Evolutionary conservation across 2,329 filamentous ascomycete species (phyloP).

Genomic region (Metarhizium brunneum): DNA sequence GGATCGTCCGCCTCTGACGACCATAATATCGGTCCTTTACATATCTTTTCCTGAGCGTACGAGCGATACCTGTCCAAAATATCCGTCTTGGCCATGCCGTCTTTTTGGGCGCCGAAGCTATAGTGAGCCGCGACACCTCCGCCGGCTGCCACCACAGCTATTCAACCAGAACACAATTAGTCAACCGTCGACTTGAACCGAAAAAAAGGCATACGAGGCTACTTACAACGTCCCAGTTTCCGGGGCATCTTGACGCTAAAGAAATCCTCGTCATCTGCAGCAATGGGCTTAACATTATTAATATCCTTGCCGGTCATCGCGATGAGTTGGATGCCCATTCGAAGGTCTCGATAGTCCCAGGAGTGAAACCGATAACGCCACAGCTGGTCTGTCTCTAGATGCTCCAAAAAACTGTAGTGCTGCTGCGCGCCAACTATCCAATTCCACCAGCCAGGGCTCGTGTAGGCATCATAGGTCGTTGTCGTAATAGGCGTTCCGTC

Average conservation of each 20-base stretch:
- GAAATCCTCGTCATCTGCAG: slow-evolving; percentile 35
- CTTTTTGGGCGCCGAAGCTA: slow-evolving; percentile 29
- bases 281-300: slow-evolving; percentile 33
- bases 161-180: no score
- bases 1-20: slow-evolving; percentile 1
- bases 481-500: slow-evolving; percentile 37
- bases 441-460: slow-evolving; percentile 31
- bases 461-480: slow-evolving; percentile 35
- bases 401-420: slow-evolving; percentile 40
- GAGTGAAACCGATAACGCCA: slow-evolving; percentile 37
- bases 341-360: slow-evolving; percentile 39
- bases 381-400: slow-evolving; percentile 36
- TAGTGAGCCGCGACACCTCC: slow-evolving; percentile 45
- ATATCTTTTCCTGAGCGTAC: slow-evolving; percentile 44
- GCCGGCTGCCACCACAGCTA: slow-evolving; percentile 41
- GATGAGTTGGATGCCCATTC: slow-evolving; percentile 45
- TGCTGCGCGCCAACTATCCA: slow-evolving; percentile 43
- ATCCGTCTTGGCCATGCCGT: slow-evolving; percentile 39
- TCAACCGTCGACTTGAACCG: no score
- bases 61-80: slow-evolving; percentile 42
- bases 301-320: slow-evolving; percentile 43
- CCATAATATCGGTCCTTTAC: slow-evolving; percentile 23
- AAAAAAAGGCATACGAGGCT: no score
- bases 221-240: slow-evolving; percentile 26
- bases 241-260: slow-evolving; percentile 30